Evolutionary conservation across 208 protist genomes (phyloP).

Genomic region (Crithidia bombi): DNA sequence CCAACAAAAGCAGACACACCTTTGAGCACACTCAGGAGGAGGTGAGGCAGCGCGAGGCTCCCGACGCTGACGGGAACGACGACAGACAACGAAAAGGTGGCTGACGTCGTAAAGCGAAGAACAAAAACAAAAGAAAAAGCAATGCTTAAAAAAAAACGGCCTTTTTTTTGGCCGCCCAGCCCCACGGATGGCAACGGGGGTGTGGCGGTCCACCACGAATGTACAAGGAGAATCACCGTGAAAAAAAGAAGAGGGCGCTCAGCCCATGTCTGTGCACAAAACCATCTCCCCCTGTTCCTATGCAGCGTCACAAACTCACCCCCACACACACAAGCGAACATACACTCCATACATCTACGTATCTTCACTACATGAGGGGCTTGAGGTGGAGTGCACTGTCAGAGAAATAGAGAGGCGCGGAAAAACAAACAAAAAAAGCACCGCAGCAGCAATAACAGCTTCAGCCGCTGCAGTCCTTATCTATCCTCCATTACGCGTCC

Average conservation of each 20-base stretch:
- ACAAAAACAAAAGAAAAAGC: slow-evolving; percentile 9
- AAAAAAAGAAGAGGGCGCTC: background rate
- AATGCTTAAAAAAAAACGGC: background rate
- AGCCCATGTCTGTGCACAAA: background rate
- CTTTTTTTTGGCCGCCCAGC: no score
- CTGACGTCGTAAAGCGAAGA: background rate
- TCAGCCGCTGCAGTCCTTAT: background rate
- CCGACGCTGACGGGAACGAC: no score
- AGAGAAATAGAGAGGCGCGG: no score
- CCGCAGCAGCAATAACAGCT: background rate
- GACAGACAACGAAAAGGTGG: no score
- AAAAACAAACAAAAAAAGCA: slow-evolving; percentile 4
- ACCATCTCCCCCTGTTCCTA: no score
- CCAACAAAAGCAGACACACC: background rate
- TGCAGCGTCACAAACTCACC: background rate
- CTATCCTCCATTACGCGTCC: background rate
- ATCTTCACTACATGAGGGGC: no score
- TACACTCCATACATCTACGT: no score
- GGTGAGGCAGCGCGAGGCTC: no score
- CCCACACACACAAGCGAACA: no score
- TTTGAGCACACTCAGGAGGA: no score
- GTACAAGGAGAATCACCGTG: background rate
- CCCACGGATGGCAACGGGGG: no score
- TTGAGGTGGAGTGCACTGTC: no score
- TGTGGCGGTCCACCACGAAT: slow-evolving; percentile 5